A percentile compares a stretch with the other conserved stretches of the same genome.
Conservation (phyloP, 73 alveolate species). For the Stentor roeselii region DNA sequence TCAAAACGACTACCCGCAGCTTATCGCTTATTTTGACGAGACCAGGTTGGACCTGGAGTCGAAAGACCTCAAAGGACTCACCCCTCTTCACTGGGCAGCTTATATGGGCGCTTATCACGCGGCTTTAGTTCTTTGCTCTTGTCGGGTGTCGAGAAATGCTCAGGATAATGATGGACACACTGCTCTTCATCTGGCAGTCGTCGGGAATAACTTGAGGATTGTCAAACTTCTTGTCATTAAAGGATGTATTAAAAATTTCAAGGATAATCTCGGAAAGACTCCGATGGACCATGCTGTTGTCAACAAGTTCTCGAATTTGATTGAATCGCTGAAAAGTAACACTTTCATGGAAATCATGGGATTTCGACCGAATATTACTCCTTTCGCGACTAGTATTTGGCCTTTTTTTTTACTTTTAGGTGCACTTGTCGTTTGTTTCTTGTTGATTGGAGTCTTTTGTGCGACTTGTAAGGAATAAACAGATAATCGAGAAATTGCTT, state of each 20-base stretch:
- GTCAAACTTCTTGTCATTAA: constrained; percentile 68
- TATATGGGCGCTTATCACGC: constrained; percentile 83
- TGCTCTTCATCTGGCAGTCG: constrained; percentile 87
- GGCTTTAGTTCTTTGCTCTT: constrained; percentile 53
- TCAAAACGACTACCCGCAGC: constrained; percentile 83
- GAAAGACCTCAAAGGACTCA: constrained; percentile 63
- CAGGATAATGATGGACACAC: constrained; percentile 83
- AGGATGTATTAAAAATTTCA: constrained; percentile 69
- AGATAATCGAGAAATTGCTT: background rate
- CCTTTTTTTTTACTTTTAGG: constrained; percentile 16
- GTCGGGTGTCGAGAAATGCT: constrained; percentile 66
- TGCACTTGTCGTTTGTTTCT: background rate
- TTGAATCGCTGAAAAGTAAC: background rate
- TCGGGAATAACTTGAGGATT: constrained; percentile 61
- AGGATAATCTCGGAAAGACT: constrained; percentile 63
- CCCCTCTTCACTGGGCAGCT: constrained; percentile 98
- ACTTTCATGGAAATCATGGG: constrained; percentile 25
- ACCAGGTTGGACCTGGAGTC: constrained; percentile 55
- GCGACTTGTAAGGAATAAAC: background rate
- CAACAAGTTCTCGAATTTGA: background rate
- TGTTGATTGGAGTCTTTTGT: background rate
- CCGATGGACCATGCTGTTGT: constrained; percentile 60
- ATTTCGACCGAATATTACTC: background rate
- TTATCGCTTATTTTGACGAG: constrained; percentile 60
- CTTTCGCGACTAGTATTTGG: background rate